These are phyloP conservation scores for Thermothelomyces thermophilus DNA, from an alignment of 2,329 filamentous ascomycete genomes.

Conservation along the genomic window DNA sequence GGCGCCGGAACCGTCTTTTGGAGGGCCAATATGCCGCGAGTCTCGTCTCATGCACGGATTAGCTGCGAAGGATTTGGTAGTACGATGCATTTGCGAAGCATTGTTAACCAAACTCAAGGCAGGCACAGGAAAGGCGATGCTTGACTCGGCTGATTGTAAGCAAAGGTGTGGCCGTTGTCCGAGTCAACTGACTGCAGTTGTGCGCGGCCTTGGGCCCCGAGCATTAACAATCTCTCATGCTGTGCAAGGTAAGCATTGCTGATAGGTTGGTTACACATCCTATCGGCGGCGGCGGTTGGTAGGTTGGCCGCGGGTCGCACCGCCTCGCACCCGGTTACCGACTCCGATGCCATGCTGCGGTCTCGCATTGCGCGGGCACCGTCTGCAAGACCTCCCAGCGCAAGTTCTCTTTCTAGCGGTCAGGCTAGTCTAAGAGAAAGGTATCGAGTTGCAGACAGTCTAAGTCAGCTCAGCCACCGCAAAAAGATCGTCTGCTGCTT, in stretches of 20 bases:
- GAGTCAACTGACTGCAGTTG: neutral
- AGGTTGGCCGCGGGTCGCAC: constrained; percentile 5
- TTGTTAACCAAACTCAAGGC: neutral
- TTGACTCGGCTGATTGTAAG: neutral
- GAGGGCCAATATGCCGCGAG: neutral
- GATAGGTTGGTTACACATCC: neutral
- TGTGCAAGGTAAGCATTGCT: constrained; percentile 6
- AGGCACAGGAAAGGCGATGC: neutral
- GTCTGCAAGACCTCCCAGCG: too few relatives aligned
- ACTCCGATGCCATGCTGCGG: neutral
- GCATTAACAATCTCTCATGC: neutral
- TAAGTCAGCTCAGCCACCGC: too few relatives aligned
- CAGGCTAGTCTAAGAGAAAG: too few relatives aligned
- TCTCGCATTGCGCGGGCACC: neutral
- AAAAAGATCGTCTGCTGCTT: too few relatives aligned
- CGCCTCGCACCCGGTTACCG: constrained; percentile 1
- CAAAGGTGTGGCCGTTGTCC: neutral
- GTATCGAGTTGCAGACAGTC: too few relatives aligned
- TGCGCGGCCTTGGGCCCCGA: neutral
- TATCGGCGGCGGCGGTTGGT: neutral
- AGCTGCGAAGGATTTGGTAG: too few relatives aligned
- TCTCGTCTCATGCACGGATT: neutral
- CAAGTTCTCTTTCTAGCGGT: too few relatives aligned
- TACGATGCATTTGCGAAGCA: neutral
- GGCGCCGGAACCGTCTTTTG: neutral